Evolutionary conservation across 2,329 filamentous ascomycete genomes (phyloP), one percentile per base, ranked within the genome.

Genomic region (Aureobasidium namibiae): DNA sequence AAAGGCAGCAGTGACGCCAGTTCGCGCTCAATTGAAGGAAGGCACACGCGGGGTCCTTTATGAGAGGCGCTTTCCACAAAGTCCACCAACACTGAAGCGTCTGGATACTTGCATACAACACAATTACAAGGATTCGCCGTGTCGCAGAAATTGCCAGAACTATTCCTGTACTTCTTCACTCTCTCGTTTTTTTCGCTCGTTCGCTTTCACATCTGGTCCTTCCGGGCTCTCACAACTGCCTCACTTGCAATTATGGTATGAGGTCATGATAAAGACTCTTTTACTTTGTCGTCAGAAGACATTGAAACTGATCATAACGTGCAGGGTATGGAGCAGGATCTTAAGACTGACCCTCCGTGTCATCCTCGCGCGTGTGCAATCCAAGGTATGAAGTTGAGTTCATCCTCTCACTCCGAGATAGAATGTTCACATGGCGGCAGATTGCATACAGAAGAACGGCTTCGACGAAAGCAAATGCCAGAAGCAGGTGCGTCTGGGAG

Each of bases 351-450:
- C 67, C 89, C 90, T 62, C 87, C 92, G 24, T 96, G 92, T 69
- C 91, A 95, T 76, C 83, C 90, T 60, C 83, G 87, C 69, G 92
- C 92, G 63, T 96, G 92, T 75, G 90, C 89, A 9, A 96, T 96
- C 62, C 92, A 96, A 82, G 83, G 92, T 94, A 73, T 68, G 69
- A 31, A 16, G 34, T 24, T 23, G 23, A 21, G 8, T n/a, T 4
- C 38, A 11, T 8, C 38, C 10, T 38, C 23, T 18, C 29, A 14
- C 6, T 36, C 18, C n/a, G 31, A 16, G 42, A 10, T 5, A 56
- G 29, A 39, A 60, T 65, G 34, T 29, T 46, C 29, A 42, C 36
- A 33, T 14, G 11, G 8, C 14, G 23, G 26, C 67, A 95, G 90
- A 86, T 66, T 99, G 94, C 69, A 78, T 99, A 63, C 84, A 83